phyloP scores from a whole-genome alignment of 2,329 filamentous ascomycete species.

The Ophiocordyceps robertsii region DNA sequence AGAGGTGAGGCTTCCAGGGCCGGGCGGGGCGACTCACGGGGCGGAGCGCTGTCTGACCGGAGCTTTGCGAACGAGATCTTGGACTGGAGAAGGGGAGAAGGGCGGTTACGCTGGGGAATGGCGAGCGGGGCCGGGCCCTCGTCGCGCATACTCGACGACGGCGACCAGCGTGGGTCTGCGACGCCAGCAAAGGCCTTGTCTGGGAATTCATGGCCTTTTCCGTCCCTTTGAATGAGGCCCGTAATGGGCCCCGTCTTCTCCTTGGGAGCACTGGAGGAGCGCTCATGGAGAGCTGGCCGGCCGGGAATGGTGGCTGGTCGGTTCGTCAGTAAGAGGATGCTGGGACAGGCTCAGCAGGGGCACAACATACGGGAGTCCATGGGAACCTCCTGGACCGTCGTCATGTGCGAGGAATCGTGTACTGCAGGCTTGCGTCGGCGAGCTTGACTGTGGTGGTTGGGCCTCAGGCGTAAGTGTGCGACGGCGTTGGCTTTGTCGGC shows the following conservation, averaged over 20 bases:
- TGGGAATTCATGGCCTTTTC: conserved; percentile 8
- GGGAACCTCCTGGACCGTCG: conserved; percentile 50
- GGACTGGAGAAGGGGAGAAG: conserved; percentile 11
- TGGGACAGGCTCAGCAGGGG: neutral
- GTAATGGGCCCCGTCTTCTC: neutral
- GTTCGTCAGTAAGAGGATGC: neutral
- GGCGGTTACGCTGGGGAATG: conserved; percentile 26
- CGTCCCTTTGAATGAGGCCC: neutral
- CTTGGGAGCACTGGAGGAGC: conserved; percentile 46
- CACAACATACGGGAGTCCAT: conserved; percentile 56
- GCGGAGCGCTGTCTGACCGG: conserved; percentile 28
- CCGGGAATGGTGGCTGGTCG: conserved; percentile 51
- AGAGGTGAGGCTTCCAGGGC: conserved; percentile 33
- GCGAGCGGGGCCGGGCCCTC: conserved; percentile 42
- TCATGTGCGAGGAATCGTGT: conserved; percentile 53
- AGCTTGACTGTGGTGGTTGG: conserved; percentile 43
- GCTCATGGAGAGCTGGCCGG: conserved; percentile 48
- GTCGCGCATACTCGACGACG: conserved; percentile 8
- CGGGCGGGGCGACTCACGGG: conserved; percentile 23
- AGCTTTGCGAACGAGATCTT: conserved; percentile 31
- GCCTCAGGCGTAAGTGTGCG: conserved; percentile 29
- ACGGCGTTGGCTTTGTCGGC: conserved; percentile 24
- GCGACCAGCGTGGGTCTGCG: conserved; percentile 7
- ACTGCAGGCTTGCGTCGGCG: conserved; percentile 51
- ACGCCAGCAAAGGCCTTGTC: conserved; percentile 10